Base-by-base conservation (phyloP, 2,329 filamentous ascomycete species). In the Xylariaceae sp. region DNA sequence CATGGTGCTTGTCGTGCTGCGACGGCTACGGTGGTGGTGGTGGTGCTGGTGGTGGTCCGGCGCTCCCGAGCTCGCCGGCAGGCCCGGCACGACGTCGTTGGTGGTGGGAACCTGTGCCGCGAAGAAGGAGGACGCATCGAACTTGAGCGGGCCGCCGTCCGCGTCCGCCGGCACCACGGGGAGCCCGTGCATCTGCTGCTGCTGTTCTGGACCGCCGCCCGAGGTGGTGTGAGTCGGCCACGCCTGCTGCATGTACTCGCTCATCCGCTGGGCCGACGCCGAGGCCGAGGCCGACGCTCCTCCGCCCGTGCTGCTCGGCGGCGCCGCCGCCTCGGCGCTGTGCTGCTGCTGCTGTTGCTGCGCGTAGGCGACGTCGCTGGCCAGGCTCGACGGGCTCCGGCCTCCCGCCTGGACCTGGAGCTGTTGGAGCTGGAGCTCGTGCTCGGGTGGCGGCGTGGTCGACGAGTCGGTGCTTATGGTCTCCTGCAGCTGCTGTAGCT, bases 401-500 rank as follows among this genome's bases (percentile, higher is more conserved):
- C 44, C 46, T 9, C 41, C 48, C 4, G 45, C 47, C 10, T 43
- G 33, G n/a, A n/a, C n/a, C n/a, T n/a, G n/a, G n/a, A n/a, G n/a
- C n/a, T n/a, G n/a, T n/a, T n/a, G n/a, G n/a, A n/a, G n/a, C n/a
- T n/a, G n/a, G 13, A 50, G 39, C 13, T 53, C 50, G 22, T 53
- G 50, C 33, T 53, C 51, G 28, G 49, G 47, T 5, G 52, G 50
- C 24, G 51, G 50, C 29, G 49, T 52, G 11, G 46, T 50, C 26
- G 50, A 47, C 11, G 44, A 31, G 29, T 50, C 45, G 14, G 47
- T 31, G 31, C 45, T 47, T 31, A 50, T 48, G 11, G 46, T 44
- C 29, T 50, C 51, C 30, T 55, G 52, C 8, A 57, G 43, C 23
- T 57, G 46, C 35, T 54, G 47, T 11, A 57, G 46, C 27, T 57